Evolutionary conservation across 352 stramenopile species (phyloP), one percentile per base, ranked within the genome.

Genomic region (Paralagenidium karlingii): DNA sequence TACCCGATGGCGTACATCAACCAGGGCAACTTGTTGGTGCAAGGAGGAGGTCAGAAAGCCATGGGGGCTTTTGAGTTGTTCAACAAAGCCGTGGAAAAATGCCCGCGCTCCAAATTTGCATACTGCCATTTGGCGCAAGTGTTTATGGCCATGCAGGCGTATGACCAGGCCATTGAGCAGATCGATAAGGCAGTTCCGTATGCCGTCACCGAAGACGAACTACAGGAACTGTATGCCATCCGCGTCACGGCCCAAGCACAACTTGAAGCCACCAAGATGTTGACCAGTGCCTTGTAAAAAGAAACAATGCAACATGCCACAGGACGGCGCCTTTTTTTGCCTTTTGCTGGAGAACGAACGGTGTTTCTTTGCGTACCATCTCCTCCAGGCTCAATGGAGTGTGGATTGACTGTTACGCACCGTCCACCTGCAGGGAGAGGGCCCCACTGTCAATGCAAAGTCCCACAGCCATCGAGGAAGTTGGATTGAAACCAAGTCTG

Each of bases 1-100:
- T 88, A 88, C 49, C 75, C 75, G 41, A 86, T 88, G 75, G 71
- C 71, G 40, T 88, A 88, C 63, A 84, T 88, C 53, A 88, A 88
- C 55, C 66, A 82, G 51, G 75, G 75, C 46, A 84, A 82, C 38
- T 47, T 88, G 49, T 43, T 88, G 34, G 69, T 85, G 46, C 71
- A 83, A 40, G 80, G 82, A 49, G 71, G 71, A 40, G 54, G 66
- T 19, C 67, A 83, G 45, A 78, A 69, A 44, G 75, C 66, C 31
- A 66, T 77, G 48, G 63, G 77, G 43, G 75, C 75, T 42, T 60
- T 88, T 7, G 56, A 52, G 20, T 51, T 88, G 31, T 88, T 88
- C 40, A 67, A 88, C 48, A 82, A 70, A 47, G 75, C 75, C 2
- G 71, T 85, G 32, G 56, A 69, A 40, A 81, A 73, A 62, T 84